Conservation (phyloP, 306 rosid species). For the Prunus fruticosa region DNA sequence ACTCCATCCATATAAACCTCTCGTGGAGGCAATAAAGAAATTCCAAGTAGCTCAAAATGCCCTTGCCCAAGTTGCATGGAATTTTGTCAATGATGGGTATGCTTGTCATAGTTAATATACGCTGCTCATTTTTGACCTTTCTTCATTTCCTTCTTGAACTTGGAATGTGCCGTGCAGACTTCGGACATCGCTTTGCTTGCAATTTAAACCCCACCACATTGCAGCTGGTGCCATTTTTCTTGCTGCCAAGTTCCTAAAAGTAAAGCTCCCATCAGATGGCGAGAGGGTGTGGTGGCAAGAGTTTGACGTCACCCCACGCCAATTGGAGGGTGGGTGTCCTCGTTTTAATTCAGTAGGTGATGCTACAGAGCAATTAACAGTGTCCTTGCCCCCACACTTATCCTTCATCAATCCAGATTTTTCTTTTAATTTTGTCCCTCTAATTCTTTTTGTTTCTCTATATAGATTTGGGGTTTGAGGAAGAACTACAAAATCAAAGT, state of each 20-base stretch:
- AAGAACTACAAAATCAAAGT: neutral
- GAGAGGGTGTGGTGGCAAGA: constrained; percentile 99
- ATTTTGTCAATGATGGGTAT: constrained; percentile 99
- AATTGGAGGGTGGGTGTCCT: constrained; percentile 97
- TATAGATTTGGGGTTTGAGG: neutral
- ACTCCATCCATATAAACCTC: constrained; percentile 97
- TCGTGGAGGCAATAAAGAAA: constrained; percentile 96
- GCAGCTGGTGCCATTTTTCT: constrained; percentile 99
- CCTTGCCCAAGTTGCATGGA: constrained; percentile 99
- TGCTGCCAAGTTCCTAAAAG: constrained; percentile 98
- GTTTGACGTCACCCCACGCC: constrained; percentile 98
- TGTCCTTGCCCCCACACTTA: constrained; percentile 10
- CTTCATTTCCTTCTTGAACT: constrained; percentile 48
- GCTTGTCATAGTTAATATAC: constrained; percentile 35
- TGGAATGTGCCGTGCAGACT: constrained; percentile 82
- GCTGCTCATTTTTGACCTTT: constrained; percentile 42
- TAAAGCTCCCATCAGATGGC: constrained; percentile 97
- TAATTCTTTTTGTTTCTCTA: neutral
- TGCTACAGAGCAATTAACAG: constrained; percentile 23
- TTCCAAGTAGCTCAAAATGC: constrained; percentile 98
- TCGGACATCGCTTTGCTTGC: constrained; percentile 98
- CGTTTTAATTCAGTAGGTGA: constrained; percentile 35
- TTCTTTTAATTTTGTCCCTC: neutral
- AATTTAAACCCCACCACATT: constrained; percentile 96
- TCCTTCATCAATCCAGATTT: neutral